A percentile compares a stretch with the other conserved stretches of the same genome.
Conservation (phyloP, 2,329 filamentous ascomycete genomes). For the Xylariaceae sp. region DNA sequence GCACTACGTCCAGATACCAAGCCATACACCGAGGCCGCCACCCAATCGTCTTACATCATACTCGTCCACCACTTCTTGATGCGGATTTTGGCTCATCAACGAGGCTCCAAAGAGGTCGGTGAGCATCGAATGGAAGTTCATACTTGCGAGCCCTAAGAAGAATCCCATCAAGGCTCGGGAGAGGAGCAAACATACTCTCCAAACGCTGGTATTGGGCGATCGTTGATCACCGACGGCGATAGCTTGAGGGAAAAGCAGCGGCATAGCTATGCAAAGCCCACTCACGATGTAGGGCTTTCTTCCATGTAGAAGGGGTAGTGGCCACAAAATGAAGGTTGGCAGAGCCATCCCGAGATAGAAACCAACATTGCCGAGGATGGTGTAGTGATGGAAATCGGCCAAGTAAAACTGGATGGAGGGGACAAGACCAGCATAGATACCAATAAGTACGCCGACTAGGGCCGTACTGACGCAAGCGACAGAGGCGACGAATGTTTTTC, state of each 20-base stretch:
- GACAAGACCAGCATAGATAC: conserved; percentile 72
- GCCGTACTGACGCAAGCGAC: conserved; percentile 69
- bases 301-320: conserved; percentile 67
- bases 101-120: conserved; percentile 73
- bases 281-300: conserved; percentile 71
- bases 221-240: conserved; percentile 54
- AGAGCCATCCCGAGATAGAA: conserved; percentile 67
- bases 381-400: conserved; percentile 60
- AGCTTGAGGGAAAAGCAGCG: conserved; percentile 70
- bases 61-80: conserved; percentile 63
- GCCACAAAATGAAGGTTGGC: conserved; percentile 66
- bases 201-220: conserved; percentile 50
- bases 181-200: conserved; percentile 55
- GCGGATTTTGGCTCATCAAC: conserved; percentile 64
- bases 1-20: conserved; percentile 73
- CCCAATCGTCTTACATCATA: conserved; percentile 69
- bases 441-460: conserved; percentile 63
- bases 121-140: conserved; percentile 68
- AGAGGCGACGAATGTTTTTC: conserved; percentile 63
- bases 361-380: conserved; percentile 67
- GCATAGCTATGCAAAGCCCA: conserved; percentile 62
- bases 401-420: conserved; percentile 75
- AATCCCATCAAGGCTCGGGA: conserved; percentile 62
- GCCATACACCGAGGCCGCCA: conserved; percentile 74
- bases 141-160: conserved; percentile 67